Evolutionary conservation across 345 rosid genomes (phyloP), one percentile per base, ranked within the genome.

Genomic region (Eucalyptus tenuipes): DNA sequence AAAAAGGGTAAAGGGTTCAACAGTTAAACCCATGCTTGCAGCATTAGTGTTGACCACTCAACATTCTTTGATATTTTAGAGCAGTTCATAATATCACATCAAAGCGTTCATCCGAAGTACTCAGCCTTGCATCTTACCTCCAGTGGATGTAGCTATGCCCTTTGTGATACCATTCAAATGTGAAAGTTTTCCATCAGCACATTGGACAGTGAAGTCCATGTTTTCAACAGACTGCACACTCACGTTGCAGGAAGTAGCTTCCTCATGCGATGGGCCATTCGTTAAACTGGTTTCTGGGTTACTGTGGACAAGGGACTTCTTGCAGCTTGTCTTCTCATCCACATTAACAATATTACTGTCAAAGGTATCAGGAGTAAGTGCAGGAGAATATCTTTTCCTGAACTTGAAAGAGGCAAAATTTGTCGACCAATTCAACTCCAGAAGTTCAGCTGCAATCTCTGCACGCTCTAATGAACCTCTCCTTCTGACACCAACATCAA

Each of bases 341-440:
- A 40, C 87, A 64, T 68, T 75, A 13, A 37, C 90, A 53, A 59
- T 87, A 84, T 82, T 87, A 40, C 55, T 84, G 79, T 81, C 87
- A 89, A 86, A 64, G 47, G 42, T 55, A 87, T 75, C 90, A 33
- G 87, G 81, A 89, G 87, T 86, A 87, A 91, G 86, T 82, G 82
- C 81, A 42, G 89, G 59, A 88, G 57, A 86, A 59, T 85, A 57
- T 85, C 89, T 93, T 92, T 93, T 93, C 20, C 61, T 45, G 61
- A 66, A 29, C 89, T 87, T 93, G 53, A 87, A 87, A n/a, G 94
- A 90, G 87, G 92, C 90, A 16, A 96, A 92, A 92, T 91, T 94
- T 22, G 99, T 98, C 33, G 99, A 95, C 99, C 99, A 98, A 64
- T 94, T 93, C 88, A 95, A 92, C 82, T 98, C 99, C 93, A 98